phyloP scores from a whole-genome alignment of 768 basidiomycete species.

The Tulasnella sp. region DNA sequence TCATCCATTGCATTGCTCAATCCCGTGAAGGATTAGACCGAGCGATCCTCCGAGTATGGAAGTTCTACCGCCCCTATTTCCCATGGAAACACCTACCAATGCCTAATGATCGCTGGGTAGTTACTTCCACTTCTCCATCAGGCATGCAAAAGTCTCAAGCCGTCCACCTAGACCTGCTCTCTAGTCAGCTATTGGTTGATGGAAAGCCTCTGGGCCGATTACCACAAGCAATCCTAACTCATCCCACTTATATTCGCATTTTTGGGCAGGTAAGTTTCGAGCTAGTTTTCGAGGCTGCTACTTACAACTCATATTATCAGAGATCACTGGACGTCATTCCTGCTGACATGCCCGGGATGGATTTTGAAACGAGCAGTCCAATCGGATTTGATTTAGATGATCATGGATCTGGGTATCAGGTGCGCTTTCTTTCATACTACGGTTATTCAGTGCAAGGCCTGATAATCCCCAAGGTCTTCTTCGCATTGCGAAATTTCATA shows the following conservation, averaged over 20 bases:
- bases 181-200: neutral
- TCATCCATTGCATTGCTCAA: neutral
- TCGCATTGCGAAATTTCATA: neutral
- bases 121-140: neutral
- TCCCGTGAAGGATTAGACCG: neutral
- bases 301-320: neutral
- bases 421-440: neutral
- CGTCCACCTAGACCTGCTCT: neutral
- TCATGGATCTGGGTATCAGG: neutral
- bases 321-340: slow-evolving; percentile 3
- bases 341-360: neutral
- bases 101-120: slow-evolving; percentile 8
- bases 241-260: slow-evolving; percentile 1
- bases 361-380: neutral
- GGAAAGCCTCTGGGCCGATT: slow-evolving; percentile 1
- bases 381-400: no score
- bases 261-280: slow-evolving; percentile 4
- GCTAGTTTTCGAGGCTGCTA: no score
- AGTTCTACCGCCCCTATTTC: neutral
- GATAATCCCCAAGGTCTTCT: neutral
- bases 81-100: neutral
- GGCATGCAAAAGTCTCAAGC: neutral
- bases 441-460: neutral
- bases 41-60: neutral
- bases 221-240: neutral